Evolutionary conservation across 2,329 filamentous ascomycete species (phyloP).

Genomic region (Fusarium redolens): DNA sequence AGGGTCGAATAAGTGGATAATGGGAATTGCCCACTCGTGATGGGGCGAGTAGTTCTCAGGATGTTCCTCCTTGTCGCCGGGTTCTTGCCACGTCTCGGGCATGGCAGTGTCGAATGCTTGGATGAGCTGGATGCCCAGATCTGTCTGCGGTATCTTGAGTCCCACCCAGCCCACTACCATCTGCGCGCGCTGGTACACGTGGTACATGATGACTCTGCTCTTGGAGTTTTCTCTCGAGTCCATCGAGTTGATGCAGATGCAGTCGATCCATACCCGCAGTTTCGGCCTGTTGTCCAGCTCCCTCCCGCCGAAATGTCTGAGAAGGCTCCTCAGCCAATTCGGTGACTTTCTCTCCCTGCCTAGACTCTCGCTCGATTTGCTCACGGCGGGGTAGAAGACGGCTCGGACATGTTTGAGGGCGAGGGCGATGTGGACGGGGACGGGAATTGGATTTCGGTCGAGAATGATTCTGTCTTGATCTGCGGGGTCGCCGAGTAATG

Average conservation of each 20-base stretch:
- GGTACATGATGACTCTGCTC: conserved; percentile 45
- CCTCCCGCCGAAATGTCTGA: conserved; percentile 26
- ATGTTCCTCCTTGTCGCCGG: conserved; percentile 48
- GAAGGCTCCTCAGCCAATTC: conserved; percentile 26
- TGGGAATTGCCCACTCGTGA: conserved; percentile 46
- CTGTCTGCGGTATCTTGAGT: conserved; percentile 45
- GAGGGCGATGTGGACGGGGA: conserved; percentile 46
- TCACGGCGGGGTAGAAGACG: conserved; percentile 47
- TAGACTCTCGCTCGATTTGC: conserved; percentile 32
- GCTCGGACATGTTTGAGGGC: conserved; percentile 49
- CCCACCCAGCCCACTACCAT: conserved; percentile 51
- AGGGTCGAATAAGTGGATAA: conserved; percentile 42
- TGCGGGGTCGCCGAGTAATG: conserved; percentile 45
- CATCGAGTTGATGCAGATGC: conserved; percentile 46
- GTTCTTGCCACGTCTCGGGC: conserved; percentile 48
- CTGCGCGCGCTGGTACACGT: conserved; percentile 46
- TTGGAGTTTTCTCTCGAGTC: conserved; percentile 45
- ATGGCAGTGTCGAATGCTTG: conserved; percentile 47
- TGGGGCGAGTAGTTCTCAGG: conserved; percentile 50
- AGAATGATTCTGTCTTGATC: conserved; percentile 47
- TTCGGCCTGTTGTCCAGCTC: conserved; percentile 20
- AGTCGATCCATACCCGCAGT: conserved; percentile 49
- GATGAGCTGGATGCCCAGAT: conserved; percentile 42
- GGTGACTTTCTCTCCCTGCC: conserved; percentile 22
- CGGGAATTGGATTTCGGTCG: conserved; percentile 41